These are phyloP conservation scores for Pulicaria dysenterica DNA, from an alignment of 129 eudicot species.

Conservation along the genomic window DNA sequence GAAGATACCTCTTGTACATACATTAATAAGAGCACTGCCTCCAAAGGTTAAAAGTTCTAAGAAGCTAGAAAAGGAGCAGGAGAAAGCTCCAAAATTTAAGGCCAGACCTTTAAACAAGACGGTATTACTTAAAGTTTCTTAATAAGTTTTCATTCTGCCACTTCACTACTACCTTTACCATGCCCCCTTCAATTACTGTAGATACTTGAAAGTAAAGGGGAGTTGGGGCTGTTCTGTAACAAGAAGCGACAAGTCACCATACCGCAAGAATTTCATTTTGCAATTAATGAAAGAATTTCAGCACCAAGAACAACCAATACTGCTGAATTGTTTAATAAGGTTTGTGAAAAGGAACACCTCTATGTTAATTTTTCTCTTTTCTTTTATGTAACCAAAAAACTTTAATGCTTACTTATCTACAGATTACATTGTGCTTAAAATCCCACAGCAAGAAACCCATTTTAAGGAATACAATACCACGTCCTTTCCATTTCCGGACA, in stretches of 20 bases:
- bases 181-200: slow-evolving; percentile 9
- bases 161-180: background rate
- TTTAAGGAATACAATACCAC: slow-evolving; percentile 59
- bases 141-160: background rate
- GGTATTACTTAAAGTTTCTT: slow-evolving; percentile 36
- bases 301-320: slow-evolving; percentile 45
- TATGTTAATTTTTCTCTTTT: background rate
- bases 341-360: background rate
- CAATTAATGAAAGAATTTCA: slow-evolving; percentile 69
- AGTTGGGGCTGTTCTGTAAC: slow-evolving; percentile 63
- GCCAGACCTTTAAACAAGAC: slow-evolving; percentile 86
- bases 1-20: slow-evolving; percentile 55
- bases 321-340: slow-evolving; percentile 66
- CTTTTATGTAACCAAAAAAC: background rate
- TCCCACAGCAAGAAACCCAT: slow-evolving; percentile 43
- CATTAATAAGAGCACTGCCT: slow-evolving; percentile 68
- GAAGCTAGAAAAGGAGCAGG: slow-evolving; percentile 61
- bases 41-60: slow-evolving; percentile 47
- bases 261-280: slow-evolving; percentile 82
- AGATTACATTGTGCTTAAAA: slow-evolving; percentile 42
- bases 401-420: background rate
- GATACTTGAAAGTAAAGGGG: slow-evolving; percentile 89
- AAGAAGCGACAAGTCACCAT: slow-evolving; percentile 64
- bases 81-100: slow-evolving; percentile 69
- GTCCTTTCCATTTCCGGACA: slow-evolving; percentile 76